Base-by-base conservation (phyloP, 2,329 filamentous ascomycete genomes). In the Volutella citrinella region DNA sequence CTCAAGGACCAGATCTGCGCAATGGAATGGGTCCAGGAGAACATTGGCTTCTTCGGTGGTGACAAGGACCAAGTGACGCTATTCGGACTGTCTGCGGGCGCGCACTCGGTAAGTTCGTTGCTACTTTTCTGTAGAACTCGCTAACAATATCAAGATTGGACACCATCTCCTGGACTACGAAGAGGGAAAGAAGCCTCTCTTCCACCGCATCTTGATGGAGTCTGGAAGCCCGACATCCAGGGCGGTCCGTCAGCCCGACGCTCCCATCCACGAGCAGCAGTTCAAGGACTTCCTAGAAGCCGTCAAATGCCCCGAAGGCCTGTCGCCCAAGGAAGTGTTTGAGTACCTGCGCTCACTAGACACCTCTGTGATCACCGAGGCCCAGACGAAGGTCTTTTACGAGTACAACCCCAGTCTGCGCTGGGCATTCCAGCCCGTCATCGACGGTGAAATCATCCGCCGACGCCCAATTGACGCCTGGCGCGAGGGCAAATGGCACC, bases 361-460 rank as follows among this genome's bases (percentile, higher is more conserved):
- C 0, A 41, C 42, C 10, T 26, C 36, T 6, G 36, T 46, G 14
- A 40, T 55, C 2, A 43, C 48, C 2, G 70, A 70, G 3, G 69
- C 66, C 3, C 60, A 65, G 25, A 39, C 54, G 5, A 37, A 42
- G 7, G 60, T 75, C 7, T 78, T 68, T 54, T 45, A 58, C n/a
- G 57, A 56, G 28, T 72, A 73, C 51, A 57, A 61, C 16, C 49
- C 55, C 4, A 65, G 59, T 5, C 59, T 79, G 3, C 66, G 69
- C 15, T 80, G 76, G 76, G 66, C 83, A 0, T 87, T 85, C 61
- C 83, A 86, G 46, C 49, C 82, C 2, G 77, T 81, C 10, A 76
- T 86, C 27, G 82, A 85, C 45, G 61, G 59, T 4, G 69, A 76
- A 2, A 59, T 82, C 9, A 78, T 87, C 32, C 65, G 69, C 2